Conservation (phyloP, 345 rosid species). For the Brassica rapa region DNA sequence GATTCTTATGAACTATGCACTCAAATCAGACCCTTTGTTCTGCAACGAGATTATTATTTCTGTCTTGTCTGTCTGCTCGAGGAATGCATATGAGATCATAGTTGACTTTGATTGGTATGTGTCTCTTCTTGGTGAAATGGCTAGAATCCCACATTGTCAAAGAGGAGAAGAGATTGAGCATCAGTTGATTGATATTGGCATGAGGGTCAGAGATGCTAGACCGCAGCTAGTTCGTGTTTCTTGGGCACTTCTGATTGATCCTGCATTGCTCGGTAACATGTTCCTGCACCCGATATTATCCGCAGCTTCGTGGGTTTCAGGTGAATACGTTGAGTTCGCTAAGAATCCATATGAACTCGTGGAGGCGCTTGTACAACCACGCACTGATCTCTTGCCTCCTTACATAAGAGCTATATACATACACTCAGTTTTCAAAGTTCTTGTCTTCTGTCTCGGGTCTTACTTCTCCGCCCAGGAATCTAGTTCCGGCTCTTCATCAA, state of each 20-base stretch:
- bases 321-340: constrained; percentile 75
- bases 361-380: constrained; percentile 89
- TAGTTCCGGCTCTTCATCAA: constrained; percentile 33
- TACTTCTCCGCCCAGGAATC: constrained; percentile 45
- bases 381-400: constrained; percentile 70
- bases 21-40: constrained; percentile 82
- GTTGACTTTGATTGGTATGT: constrained; percentile 87
- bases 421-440: constrained; percentile 59
- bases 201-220: constrained; percentile 90
- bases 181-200: constrained; percentile 85
- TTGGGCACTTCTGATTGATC: constrained; percentile 85
- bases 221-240: constrained; percentile 66
- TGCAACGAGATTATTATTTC: constrained; percentile 82
- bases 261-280: constrained; percentile 87
- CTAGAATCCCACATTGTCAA: constrained; percentile 80
- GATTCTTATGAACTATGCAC: constrained; percentile 78
- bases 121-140: constrained; percentile 86
- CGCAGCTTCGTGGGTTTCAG: constrained; percentile 93
- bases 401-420: constrained; percentile 65
- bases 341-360: constrained; percentile 67
- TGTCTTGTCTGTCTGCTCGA: constrained; percentile 64
- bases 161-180: constrained; percentile 80
- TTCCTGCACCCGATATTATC: constrained; percentile 74
- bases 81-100: constrained; percentile 68
- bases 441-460: constrained; percentile 52